Percentiles rank a stretch among this genome's conserved stretches.
These are phyloP conservation scores for Scytalidium lignicola DNA, from an alignment of 2,329 filamentous ascomycete genomes.

Conservation along the genomic window DNA sequence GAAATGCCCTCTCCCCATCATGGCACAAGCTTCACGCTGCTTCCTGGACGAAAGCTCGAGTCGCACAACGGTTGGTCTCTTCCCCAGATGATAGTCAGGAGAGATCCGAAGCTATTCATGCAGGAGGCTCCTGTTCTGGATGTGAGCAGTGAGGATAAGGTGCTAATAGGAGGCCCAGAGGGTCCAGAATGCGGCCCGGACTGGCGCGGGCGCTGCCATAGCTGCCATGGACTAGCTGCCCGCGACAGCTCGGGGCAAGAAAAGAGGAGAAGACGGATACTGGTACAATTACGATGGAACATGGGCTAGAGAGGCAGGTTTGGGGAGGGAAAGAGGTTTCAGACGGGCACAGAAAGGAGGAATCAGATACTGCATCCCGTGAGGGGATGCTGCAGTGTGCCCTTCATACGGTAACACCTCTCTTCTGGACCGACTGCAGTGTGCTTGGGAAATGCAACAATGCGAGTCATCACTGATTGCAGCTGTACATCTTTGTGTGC, in stretches of 20 bases:
- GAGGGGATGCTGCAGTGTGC: background rate
- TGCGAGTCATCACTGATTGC: background rate
- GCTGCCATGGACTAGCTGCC: background rate
- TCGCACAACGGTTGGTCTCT: slow-evolving; percentile 19
- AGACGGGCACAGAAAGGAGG: background rate
- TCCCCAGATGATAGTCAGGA: slow-evolving; percentile 19
- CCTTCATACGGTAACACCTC: background rate
- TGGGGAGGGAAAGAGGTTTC: background rate
- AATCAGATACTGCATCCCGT: background rate
- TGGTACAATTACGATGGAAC: background rate
- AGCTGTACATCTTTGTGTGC: background rate
- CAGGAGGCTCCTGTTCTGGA: slow-evolving; percentile 27
- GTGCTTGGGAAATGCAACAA: background rate
- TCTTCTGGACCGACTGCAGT: background rate
- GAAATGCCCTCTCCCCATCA: slow-evolving; percentile 10
- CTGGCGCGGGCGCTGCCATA: background rate
- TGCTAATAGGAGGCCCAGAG: slow-evolving; percentile 3
- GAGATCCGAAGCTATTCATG: slow-evolving; percentile 24
- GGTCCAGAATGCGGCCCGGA: background rate
- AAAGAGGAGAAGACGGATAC: background rate
- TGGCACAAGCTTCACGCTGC: slow-evolving; percentile 2
- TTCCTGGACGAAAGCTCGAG: slow-evolving; percentile 5
- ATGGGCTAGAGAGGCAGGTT: background rate
- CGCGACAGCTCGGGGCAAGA: background rate
- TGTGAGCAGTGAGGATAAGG: slow-evolving; percentile 12